Evolutionary conservation across 2,329 filamentous ascomycete genomes (phyloP).

Genomic region (Capronia epimyces): DNA sequence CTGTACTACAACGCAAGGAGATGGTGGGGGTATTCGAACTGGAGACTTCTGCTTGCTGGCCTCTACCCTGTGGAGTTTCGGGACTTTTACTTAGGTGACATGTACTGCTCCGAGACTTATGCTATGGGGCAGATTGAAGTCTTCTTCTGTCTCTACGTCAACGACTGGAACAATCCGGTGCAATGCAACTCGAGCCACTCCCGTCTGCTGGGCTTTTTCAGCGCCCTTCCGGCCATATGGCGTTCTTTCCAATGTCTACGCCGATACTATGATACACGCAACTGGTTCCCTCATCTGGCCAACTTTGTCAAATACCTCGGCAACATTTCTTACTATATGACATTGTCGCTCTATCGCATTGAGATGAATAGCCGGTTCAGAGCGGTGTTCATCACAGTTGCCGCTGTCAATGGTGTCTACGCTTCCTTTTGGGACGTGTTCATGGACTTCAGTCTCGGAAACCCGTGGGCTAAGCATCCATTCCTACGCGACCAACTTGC

Average conservation of each 20-base stretch:
- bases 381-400: slow-evolving; percentile 73
- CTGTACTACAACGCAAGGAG: slow-evolving; percentile 70
- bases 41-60: slow-evolving; percentile 77
- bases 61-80: slow-evolving; percentile 92
- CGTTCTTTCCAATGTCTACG: slow-evolving; percentile 84
- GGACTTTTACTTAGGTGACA: slow-evolving; percentile 96
- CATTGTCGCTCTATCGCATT: slow-evolving; percentile 78
- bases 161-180: slow-evolving; percentile 64
- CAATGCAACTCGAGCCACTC: slow-evolving; percentile 85
- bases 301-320: slow-evolving; percentile 89
- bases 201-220: slow-evolving; percentile 77
- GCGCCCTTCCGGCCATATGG: slow-evolving; percentile 78
- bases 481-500: slow-evolving; percentile 72
- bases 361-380: slow-evolving; percentile 51
- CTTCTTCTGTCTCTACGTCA: slow-evolving; percentile 91
- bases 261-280: slow-evolving; percentile 79
- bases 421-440: slow-evolving; percentile 86
- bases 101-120: slow-evolving; percentile 95
- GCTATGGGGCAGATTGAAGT: slow-evolving; percentile 81
- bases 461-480: slow-evolving; percentile 62
- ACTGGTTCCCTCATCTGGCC: slow-evolving; percentile 84
- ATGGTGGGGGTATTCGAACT: slow-evolving; percentile 89
- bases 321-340: slow-evolving; percentile 73
- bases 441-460: slow-evolving; percentile 94
- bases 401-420: slow-evolving; percentile 76